Evolutionary conservation across 306 rosid species (phyloP), one percentile per base, ranked within the genome.

Genomic region (Quillaja saponaria): DNA sequence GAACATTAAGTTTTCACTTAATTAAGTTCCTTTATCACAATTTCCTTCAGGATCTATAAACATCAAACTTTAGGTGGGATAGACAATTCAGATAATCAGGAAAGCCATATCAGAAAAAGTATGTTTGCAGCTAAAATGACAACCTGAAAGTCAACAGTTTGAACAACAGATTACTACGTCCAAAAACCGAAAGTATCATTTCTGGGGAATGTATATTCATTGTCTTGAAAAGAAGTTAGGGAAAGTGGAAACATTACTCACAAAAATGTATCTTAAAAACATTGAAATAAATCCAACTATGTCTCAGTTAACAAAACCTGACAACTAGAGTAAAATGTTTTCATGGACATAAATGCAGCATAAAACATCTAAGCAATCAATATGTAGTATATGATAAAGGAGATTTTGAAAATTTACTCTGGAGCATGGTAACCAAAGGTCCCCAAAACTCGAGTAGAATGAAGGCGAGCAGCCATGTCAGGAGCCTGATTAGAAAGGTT

Each of bases 381-480:
- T 13, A 49, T 15, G 18, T 20, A 14, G 49, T 25, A 62, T 49
- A 58, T 13, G 53, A 47, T 49, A 65, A 25, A 11, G 54, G 55
- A 56, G 56, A 34, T 38, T 53, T 34, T 6, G 44, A 57, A 61
- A 64, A 73, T 64, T 69, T 82, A 85, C 91, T 85, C 88, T 51
- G 88, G 91, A 64, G 91, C 91, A 78, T 85, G 91, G 69, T 85
- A 85, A 28, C 91, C 91, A 67, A 85, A 85, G 35, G 91, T 85
- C 72, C 91, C 91, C 71, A 85, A 70, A 7, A 85, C 91, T 55
- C 86, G 76, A 39, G 91, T 85, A 52, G 91, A 85, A 72, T 85
- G 91, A 70, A 85, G 91, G 17, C 91, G 88, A 21, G 88, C 91
- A 75, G 91, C 91, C 85, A 80, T 85, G 80, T 85, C 91, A 49